A percentile compares a stretch with the other conserved stretches of the same genome.
phyloP scores from a whole-genome alignment of 371 early-diverging fungal genomes.

The Amoeboaphelidium protococcarum region DNA sequence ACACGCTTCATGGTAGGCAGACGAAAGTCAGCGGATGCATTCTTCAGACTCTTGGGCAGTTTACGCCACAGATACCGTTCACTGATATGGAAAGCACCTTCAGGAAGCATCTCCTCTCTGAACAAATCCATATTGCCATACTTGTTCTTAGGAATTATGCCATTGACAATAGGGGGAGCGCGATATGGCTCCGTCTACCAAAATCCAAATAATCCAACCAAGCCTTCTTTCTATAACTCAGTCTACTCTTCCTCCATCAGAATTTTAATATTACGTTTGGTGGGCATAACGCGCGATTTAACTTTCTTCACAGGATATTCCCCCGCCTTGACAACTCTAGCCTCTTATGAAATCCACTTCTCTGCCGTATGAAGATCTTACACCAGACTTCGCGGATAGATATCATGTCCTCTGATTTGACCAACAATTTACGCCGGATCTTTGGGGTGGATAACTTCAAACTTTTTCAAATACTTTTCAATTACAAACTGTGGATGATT shows the following conservation, averaged over 20 bases:
- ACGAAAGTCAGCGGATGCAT: no score
- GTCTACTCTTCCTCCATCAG: conserved; percentile 4
- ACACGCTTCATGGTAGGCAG: conserved; percentile 26
- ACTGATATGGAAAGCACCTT: conserved; percentile 40
- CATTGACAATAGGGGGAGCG: conserved; percentile 35
- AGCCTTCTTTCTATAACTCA: not conserved
- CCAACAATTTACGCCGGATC: conserved; percentile 33
- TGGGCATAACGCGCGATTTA: conserved; percentile 29
- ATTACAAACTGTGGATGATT: conserved; percentile 38
- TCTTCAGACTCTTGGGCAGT: no score
- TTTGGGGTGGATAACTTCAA: conserved; percentile 35
- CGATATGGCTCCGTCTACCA: conserved; percentile 54
- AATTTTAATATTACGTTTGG: conserved; percentile 14
- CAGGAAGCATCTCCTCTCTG: conserved; percentile 48
- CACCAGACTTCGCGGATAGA: conserved; percentile 47
- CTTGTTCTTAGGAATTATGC: conserved; percentile 43
- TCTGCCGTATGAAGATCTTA: conserved; percentile 25
- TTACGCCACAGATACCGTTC: not conserved
- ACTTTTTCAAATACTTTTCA: conserved; percentile 48
- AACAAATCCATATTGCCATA: conserved; percentile 62
- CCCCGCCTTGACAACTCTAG: conserved; percentile 18
- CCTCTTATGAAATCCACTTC: conserved; percentile 35
- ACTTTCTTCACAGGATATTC: conserved; percentile 36
- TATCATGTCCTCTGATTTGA: conserved; percentile 30
- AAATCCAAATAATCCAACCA: conserved; percentile 34